These are phyloP conservation scores for Wickerhamomyces bovis DNA, from an alignment of 805 yeast species.

Conservation along the genomic window DNA sequence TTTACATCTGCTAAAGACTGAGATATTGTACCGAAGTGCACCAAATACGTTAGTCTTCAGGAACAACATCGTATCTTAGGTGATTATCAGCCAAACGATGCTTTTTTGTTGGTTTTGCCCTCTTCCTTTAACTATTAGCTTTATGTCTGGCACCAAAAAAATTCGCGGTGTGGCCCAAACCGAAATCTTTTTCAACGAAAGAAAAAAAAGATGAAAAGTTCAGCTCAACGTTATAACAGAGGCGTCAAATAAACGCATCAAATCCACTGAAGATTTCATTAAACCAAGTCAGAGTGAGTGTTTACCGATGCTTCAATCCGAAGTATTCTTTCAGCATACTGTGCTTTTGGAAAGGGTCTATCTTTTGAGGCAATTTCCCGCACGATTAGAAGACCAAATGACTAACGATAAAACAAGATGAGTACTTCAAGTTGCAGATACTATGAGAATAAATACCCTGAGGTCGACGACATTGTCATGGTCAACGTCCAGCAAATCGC, in stretches of 20 bases:
- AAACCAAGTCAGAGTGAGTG: not conserved
- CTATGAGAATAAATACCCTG: constrained; percentile 97
- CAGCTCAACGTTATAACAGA: not conserved
- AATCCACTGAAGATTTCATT: not conserved
- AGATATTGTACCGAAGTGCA: not conserved
- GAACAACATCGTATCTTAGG: not conserved
- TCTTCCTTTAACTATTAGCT: no score
- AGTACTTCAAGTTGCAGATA: constrained; percentile 89
- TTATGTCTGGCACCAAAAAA: not conserved
- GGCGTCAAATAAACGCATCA: no score
- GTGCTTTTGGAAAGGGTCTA: not conserved
- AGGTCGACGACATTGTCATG: constrained; percentile 98
- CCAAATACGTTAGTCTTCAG: not conserved
- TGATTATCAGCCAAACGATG: no score
- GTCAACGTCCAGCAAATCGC: constrained; percentile 98
- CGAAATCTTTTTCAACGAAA: not conserved
- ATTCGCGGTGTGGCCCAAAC: not conserved
- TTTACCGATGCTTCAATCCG: not conserved
- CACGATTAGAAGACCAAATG: not conserved
- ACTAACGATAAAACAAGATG: constrained; percentile 34
- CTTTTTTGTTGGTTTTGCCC: no score
- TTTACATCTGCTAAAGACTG: not conserved
- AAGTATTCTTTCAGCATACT: not conserved
- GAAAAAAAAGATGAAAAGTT: not conserved
- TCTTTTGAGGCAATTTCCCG: no score